phyloP scores from a whole-genome alignment of 148 eudicot genomes.

The Polygonum aviculare region DNA sequence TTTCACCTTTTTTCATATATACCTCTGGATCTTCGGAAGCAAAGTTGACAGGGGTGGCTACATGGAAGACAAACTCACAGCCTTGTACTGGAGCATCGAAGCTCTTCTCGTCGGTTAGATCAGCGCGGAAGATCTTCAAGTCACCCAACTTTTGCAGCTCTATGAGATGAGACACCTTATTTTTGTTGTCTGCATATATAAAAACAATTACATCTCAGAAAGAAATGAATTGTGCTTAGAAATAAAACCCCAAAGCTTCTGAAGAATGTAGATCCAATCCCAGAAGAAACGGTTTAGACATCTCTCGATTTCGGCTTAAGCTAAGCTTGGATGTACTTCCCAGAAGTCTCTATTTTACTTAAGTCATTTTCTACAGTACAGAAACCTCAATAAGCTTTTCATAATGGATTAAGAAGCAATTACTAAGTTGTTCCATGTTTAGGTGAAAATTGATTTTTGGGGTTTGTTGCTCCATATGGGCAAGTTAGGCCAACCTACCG shows the following conservation, averaged over 20 bases:
- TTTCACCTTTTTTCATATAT: background rate
- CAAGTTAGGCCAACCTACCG: background rate
- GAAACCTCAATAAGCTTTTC: background rate
- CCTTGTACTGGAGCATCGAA: constrained; percentile 50
- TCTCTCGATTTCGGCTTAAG: background rate
- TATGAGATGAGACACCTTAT: constrained; percentile 40
- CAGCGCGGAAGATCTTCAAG: constrained; percentile 41
- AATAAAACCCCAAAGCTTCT: background rate
- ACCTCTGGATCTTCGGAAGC: constrained; percentile 71
- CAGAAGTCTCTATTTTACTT: background rate
- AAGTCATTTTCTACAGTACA: background rate
- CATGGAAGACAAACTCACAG: constrained; percentile 48
- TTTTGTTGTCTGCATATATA: constrained; percentile 33
- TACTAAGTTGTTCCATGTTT: background rate
- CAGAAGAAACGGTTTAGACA: background rate
- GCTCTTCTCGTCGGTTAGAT: constrained; percentile 49
- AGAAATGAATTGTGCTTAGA: background rate
- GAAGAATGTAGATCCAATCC: background rate
- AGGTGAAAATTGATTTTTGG: background rate
- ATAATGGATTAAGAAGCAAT: background rate
- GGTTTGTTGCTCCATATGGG: background rate
- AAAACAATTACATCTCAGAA: too few species aligned
- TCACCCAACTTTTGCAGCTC: constrained; percentile 32
- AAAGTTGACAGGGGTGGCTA: constrained; percentile 66
- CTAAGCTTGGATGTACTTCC: background rate